Evolutionary conservation across 768 basidiomycete species (phyloP).

Genomic region (Psilocybe subaeruginosa): DNA sequence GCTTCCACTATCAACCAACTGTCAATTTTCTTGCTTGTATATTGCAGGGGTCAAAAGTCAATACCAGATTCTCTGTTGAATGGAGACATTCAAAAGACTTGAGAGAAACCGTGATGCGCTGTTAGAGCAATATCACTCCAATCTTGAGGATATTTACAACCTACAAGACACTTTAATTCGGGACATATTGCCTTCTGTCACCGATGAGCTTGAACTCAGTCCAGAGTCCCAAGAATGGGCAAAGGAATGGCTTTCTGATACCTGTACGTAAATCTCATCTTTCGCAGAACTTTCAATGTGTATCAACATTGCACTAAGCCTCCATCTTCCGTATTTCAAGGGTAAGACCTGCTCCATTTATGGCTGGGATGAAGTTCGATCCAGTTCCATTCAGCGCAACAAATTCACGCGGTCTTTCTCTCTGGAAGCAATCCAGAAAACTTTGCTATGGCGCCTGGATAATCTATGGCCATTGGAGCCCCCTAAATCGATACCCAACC

Average conservation of each 20-base stretch:
- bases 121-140: constrained; percentile 51
- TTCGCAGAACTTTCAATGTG: constrained; percentile 12
- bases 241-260: constrained; percentile 67
- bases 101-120: constrained; percentile 50
- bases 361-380: constrained; percentile 9
- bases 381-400: constrained; percentile 52
- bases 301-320: constrained; percentile 36
- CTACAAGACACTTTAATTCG: constrained; percentile 56
- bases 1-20: neutral
- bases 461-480: constrained; percentile 40
- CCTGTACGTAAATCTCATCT: constrained; percentile 45
- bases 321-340: constrained; percentile 64
- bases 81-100: constrained; percentile 45
- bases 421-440: constrained; percentile 58
- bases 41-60: neutral
- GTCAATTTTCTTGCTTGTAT: constrained; percentile 2
- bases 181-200: constrained; percentile 62
- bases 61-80: constrained; percentile 13
- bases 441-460: constrained; percentile 58
- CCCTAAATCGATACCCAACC: constrained; percentile 32
- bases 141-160: constrained; percentile 45
- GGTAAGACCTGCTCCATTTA: constrained; percentile 41
- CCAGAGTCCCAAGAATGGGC: constrained; percentile 52
- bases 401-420: constrained; percentile 66
- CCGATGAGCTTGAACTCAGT: constrained; percentile 57